Base-by-base conservation (phyloP, 2,329 filamentous ascomycete species). In the Scolecobasidium constrictum region DNA sequence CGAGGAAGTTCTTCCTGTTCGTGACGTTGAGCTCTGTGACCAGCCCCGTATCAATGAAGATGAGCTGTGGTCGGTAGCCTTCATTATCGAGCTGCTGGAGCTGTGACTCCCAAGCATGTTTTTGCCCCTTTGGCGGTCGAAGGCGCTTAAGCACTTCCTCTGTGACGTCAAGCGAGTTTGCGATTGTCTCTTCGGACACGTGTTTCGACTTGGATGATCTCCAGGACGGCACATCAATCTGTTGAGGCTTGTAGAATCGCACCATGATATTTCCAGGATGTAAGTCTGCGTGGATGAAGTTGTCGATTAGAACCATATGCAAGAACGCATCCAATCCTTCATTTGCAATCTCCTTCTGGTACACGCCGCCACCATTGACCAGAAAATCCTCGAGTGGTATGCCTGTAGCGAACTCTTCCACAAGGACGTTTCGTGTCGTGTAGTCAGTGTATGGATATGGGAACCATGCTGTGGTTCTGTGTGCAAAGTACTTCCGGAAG, bases 251-350 rank as follows among this genome's bases (percentile, higher is more conserved):
- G 63, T 96, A 95, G 67, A 98, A 98, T 49, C 93, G 86, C 37
- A 98, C 90, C 88, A 98, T 96, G 64, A 98, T 96, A 60, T 98
- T 98, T 19, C 92, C 92, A 0, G 92, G 92, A 58, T 98, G 92
- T 21, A 98, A 67, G 58, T 98, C 92, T 4, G 92, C 90, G 57
- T 98, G 92, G 19, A 95, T 81, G 60, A 98, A 98, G 60, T 98
- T 98, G 61, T 98, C 92, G 31, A 98, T 81, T 11, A 98, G 72
- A 13, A 98, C 68, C 92, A 98, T 98, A 54, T 88, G 86, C 39
- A 98, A 66, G 62, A 98, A 98, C 3, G 90, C 88, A 58, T 98
- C 88, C 0, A 98, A 75, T 0, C 92, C 92, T 65, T 96, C 90
- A 45, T 94, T 81, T 3, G 92, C 88, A 48, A 98, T 94, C 50